phyloP scores from a whole-genome alignment of 768 basidiomycete genomes.

The Clitopilus passeckerianus region DNA sequence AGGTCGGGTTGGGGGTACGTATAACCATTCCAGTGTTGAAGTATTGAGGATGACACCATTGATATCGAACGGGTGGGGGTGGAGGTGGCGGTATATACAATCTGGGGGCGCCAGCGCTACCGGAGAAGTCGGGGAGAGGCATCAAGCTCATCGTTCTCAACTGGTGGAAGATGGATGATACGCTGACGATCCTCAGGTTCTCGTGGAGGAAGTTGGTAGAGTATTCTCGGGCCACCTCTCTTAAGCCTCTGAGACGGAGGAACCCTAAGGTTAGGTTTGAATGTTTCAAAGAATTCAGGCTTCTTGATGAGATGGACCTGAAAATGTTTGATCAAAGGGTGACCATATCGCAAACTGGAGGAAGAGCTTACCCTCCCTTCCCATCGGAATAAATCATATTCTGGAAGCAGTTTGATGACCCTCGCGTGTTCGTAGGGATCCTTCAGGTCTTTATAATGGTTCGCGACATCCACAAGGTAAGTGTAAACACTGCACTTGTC shows the following conservation, averaged over 20 bases:
- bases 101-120: no score
- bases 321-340: no score
- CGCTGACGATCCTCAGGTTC: not conserved
- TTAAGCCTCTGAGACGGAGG: not conserved
- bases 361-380: not conserved
- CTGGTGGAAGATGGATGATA: not conserved
- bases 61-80: no score
- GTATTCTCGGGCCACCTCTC: not conserved
- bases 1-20: not conserved
- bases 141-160: not conserved
- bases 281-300: not conserved
- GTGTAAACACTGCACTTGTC: no score
- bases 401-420: not conserved
- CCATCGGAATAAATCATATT: not conserved
- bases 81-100: no score
- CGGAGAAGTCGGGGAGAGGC: not conserved
- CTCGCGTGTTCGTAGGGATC: not conserved
- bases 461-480: not conserved
- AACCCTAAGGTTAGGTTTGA: not conserved
- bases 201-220: not conserved
- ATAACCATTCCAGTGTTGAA: not conserved
- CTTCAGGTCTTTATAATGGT: not conserved
- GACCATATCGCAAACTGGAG: not conserved
- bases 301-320: not conserved
- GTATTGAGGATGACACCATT: no score